Evolutionary conservation across 192 early-diverging fungal species (phyloP), one percentile per base, ranked within the genome.

Genomic region (Rhizophlyctis rosea): DNA sequence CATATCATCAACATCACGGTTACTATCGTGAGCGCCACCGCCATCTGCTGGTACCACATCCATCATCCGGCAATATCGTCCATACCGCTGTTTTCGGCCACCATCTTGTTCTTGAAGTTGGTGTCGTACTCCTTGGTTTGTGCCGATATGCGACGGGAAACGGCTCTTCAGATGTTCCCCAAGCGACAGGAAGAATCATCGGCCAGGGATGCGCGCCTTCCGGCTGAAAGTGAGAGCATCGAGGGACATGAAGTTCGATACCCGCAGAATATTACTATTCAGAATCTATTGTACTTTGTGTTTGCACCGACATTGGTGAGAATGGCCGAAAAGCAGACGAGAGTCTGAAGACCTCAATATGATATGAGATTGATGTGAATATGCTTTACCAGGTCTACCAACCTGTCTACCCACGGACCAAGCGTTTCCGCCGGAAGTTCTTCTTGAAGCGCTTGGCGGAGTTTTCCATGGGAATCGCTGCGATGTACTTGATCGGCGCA

Each of bases 371-470:
- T 44, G 18, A 44, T 18, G 18, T 7, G 9, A 44, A 13, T 11
- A 23, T 7, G 14, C 29, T 13, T 25, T 5, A 32, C 25, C 55
- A 67, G 65, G 89, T 90, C 68, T 95, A 93, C 76, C 92, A 95
- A 62, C 87, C 90, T 32, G 80, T 81, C 0, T 95, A 92, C 65
- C 92, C 92, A 51, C 81, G 87, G 33, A 74, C 86, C 14, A 62
- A 69, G 18, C 57, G 70, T 25, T 85, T 95, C 64, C 78, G 89
- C 47, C 79, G 76, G 58, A 78, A 74, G 3, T 91, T 91, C 68
- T 81, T 95, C 63, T 57, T 87, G 52, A 93, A 93, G 72, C 88
- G 91, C n/a, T 59, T 88, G 4, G 57, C 82, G 3, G 93, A 95
- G 76, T 71, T 90, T 29, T 59, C 79, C 1, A 81, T 88, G 11